Evolutionary conservation across 2,329 filamentous ascomycete species (phyloP).

Genomic region (Elsinoe batatas): DNA sequence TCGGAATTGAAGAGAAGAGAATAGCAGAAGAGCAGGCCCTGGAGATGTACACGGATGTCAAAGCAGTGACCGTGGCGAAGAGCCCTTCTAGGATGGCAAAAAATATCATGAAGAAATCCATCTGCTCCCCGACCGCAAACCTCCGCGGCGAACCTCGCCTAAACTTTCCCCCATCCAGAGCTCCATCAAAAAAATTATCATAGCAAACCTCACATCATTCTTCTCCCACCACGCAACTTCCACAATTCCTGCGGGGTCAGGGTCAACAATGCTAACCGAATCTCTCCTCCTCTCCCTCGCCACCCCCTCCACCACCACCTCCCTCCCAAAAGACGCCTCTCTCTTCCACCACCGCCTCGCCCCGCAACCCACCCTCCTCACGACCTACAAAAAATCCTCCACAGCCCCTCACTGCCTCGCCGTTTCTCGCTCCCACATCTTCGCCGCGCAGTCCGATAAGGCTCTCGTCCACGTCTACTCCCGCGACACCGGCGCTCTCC

Average conservation of each 20-base stretch:
- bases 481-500: conserved; percentile 71
- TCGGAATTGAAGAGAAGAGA: conserved; percentile 28
- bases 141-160: neutral
- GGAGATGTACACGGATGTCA: conserved; percentile 26
- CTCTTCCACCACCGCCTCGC: conserved; percentile 79
- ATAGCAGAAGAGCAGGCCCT: conserved; percentile 24
- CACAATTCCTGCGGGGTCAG: neutral
- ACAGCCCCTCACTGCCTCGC: conserved; percentile 70
- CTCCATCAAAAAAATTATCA: neutral
- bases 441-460: conserved; percentile 84
- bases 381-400: conserved; percentile 85
- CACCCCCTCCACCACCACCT: conserved; percentile 34
- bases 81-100: conserved; percentile 12
- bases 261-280: conserved; percentile 38
- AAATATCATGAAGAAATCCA: too few relatives aligned
- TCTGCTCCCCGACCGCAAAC: neutral
- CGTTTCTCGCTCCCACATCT: conserved; percentile 71
- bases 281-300: conserved; percentile 41
- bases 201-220: neutral
- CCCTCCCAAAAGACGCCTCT: conserved; percentile 63
- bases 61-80: conserved; percentile 21
- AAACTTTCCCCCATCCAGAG: neutral
- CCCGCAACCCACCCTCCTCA: conserved; percentile 63
- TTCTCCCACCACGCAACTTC: neutral
- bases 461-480: conserved; percentile 90